Base-by-base conservation (phyloP, 306 rosid genomes). In the Prunus kanzakura region DNA sequence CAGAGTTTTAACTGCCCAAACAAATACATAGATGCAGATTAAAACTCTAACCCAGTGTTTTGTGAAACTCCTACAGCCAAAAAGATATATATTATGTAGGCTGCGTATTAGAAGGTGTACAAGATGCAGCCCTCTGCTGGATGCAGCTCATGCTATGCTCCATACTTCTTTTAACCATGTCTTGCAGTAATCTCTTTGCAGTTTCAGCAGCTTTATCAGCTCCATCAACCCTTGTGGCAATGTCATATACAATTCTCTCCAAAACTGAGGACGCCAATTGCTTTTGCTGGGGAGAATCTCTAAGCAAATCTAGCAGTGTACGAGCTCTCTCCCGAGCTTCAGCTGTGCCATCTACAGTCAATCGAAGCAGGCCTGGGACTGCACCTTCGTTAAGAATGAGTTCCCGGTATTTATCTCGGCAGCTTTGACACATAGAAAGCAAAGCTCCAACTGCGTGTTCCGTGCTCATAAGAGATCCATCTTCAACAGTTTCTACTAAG, bases 361-460 rank as follows among this genome's bases (percentile, higher is more conserved):
- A 84, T 35, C 91, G 84, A 74, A 93, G 70, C 72, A 93, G 93
- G 51, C 98, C 98, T 0, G 97, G 98, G 77, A 93, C 91, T 14
- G 95, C 97, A 66, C 98, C 98, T 84, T 91, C 98, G 29, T 85
- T 86, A 64, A 93, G 92, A 70, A 93, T 93, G 78, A 89, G 88
- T 80, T 84, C 89, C 69, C 96, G 86, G 83, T 93, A 93, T 79
- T 87, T 93, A 80, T 86, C 95, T 3, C 96, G 84, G 82, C 86
- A 81, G 84, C 96, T 93, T 76, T 43, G 84, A 67, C 98, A 91
- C 47, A 93, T 74, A 3, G 91, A 72, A 23, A 93, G 89, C 63
- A 93, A 76, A 64, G 92, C 78, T 80, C 97, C 91, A 11, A 91
- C 93, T 1, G 98, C 98, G n/a, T 93, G 87, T 76, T 89, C 91